Base-by-base conservation (phyloP, 768 basidiomycete genomes). In the Dendrothele bispora region DNA sequence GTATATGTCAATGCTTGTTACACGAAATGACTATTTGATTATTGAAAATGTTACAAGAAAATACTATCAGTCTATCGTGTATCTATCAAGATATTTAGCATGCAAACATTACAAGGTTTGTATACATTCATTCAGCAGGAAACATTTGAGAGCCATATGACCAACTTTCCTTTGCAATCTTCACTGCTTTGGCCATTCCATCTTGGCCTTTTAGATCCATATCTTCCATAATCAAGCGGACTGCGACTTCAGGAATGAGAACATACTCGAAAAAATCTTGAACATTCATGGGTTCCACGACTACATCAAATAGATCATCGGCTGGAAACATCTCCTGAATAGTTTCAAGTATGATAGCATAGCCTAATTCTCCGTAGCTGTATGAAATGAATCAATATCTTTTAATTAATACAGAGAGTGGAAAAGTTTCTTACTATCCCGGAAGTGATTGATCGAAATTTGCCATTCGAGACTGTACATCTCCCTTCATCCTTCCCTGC, bases 311-410 rank as follows among this genome's bases (percentile, higher is more conserved):
- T 37, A 89, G 77, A 0, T 74, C 65, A 3, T 73, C 61, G 0
- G 79, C 81, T 1, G 91, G 88, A 55, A 91, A 91, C 46, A 91
- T 71, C 57, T 82, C 75, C 56, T 83, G 84, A 10, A 95, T 73
- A 0, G 84, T 84, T 55, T 88, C 84, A 42, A 85, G 79, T 48
- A 95, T 87, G 56, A 91, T 84, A 20, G 88, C 75, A 5, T 84
- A 88, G 11, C 92, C 92, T 29, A 83, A 75, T 61, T 91, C 90
- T 32, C 92, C 92, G 54, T 95, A 95, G 63, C 92, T 95, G 48
- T 5, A 42, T 17, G 42, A 4, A 52, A 25, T 14, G 36, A 28
- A 25, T 48, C 14, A n/a, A n/a, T n/a, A n/a, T n/a, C n/a, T n/a
- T n/a, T n/a, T 22, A 28, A 20, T 7, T 21, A 49, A 10, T 36